These are phyloP conservation scores for Hypoxylon fragiforme DNA, from an alignment of 495 filamentous ascomycete genomes.

Conservation along the genomic window DNA sequence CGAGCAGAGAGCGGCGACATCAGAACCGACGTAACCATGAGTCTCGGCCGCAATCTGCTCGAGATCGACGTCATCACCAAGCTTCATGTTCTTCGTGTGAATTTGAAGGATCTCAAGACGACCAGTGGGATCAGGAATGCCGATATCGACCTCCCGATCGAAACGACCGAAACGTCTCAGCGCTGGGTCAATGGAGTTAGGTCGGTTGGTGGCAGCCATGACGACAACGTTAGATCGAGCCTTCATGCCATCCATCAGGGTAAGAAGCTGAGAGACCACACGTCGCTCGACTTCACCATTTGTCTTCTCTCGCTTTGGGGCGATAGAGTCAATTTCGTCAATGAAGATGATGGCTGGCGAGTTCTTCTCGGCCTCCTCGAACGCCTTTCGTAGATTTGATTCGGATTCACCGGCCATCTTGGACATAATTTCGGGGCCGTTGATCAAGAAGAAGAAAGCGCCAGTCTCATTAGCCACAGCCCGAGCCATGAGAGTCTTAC, in stretches of 20 bases:
- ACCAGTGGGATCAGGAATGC: conserved; percentile 95
- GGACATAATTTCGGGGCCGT: conserved; percentile 98
- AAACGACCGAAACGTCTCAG: conserved; percentile 97
- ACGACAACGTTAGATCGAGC: conserved; percentile 96
- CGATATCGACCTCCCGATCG: conserved; percentile 97
- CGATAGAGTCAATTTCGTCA: conserved; percentile 98
- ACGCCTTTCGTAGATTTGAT: conserved; percentile 95
- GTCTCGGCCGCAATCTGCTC: conserved; percentile 97
- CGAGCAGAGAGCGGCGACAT: conserved; percentile 97
- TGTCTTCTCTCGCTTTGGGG: conserved; percentile 99
- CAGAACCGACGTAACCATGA: conserved; percentile 98
- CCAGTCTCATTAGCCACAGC: conserved; percentile 98
- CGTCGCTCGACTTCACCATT: conserved; percentile 98
- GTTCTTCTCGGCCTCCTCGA: conserved; percentile 99
- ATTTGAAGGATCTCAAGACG: conserved; percentile 98
- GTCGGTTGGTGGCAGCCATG: conserved; percentile 97
- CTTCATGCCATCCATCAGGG: conserved; percentile 99
- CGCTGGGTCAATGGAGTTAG: conserved; percentile 96
- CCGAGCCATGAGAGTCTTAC: conserved; percentile 99
- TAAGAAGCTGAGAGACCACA: conserved; percentile 96
- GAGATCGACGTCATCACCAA: conserved; percentile 93
- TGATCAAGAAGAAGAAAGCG: conserved; percentile 99
- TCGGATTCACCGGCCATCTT: conserved; percentile 99
- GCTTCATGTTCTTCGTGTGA: conserved; percentile 99
- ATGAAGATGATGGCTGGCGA: conserved; percentile 99